Evolutionary conservation across 352 stramenopile genomes (phyloP).

Genomic region (Discostella stelligera): DNA sequence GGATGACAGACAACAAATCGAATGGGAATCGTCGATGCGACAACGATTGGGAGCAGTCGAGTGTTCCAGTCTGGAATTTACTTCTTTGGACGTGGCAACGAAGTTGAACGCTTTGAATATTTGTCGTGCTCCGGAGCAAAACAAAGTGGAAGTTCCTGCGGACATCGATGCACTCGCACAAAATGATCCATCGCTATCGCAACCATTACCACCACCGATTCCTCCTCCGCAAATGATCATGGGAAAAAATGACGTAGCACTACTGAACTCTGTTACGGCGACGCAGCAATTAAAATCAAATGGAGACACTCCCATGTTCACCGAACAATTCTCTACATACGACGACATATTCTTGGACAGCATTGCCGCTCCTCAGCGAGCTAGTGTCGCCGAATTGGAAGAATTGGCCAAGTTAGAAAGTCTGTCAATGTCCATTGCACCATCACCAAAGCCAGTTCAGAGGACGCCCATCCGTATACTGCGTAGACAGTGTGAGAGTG

Average conservation of each 20-base stretch:
- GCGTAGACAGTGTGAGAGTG: constrained; percentile 1
- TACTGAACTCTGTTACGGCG: constrained; percentile 28
- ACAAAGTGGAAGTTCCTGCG: constrained; percentile 8
- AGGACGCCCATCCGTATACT: constrained; percentile 19
- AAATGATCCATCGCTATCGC: constrained; percentile 8
- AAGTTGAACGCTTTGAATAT: constrained; percentile 36
- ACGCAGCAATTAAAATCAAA: constrained; percentile 44
- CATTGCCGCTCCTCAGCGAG: constrained; percentile 2
- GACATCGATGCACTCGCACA: constrained; percentile 3
- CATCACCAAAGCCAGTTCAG: background rate
- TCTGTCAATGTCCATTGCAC: background rate
- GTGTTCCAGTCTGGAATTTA: constrained; percentile 13
- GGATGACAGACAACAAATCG: constrained; percentile 23
- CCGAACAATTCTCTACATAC: constrained; percentile 35
- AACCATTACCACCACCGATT: constrained; percentile 35
- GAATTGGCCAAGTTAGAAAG: constrained; percentile 4
- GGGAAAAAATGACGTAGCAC: constrained; percentile 4
- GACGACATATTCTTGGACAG: constrained; percentile 41
- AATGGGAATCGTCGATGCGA: constrained; percentile 37
- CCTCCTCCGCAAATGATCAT: constrained; percentile 25
- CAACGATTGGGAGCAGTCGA: constrained; percentile 14
- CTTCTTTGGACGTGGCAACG: constrained; percentile 14
- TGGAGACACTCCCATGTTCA: constrained; percentile 48
- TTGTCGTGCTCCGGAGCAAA: constrained; percentile 18
- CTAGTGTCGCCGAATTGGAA: background rate